These are phyloP conservation scores for Omphalea diandra DNA, from an alignment of 441 rosid species.

Conservation along the genomic window DNA sequence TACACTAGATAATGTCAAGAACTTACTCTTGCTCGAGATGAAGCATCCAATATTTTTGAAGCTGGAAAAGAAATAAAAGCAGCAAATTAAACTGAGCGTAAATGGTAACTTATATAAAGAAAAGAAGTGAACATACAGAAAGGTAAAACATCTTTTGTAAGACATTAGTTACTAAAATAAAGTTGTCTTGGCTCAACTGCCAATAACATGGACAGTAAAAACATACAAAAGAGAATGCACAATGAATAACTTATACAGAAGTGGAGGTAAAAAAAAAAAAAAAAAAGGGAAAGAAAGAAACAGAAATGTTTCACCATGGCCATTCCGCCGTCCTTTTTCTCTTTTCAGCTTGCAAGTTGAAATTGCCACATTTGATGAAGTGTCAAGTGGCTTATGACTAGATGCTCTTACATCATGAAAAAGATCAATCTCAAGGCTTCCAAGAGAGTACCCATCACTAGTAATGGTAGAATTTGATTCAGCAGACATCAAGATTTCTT, in stretches of 20 bases:
- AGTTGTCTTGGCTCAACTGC: neutral
- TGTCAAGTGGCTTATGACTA: conserved; percentile 18
- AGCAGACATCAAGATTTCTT: conserved; percentile 33
- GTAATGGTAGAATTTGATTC: conserved; percentile 32
- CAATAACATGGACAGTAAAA: neutral
- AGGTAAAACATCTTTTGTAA: neutral
- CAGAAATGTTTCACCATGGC: conserved; percentile 25
- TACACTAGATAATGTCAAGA: neutral
- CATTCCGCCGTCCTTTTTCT: conserved; percentile 21
- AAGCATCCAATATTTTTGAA: conserved; percentile 22
- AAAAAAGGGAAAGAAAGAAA: neutral
- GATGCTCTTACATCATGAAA: conserved; percentile 49
- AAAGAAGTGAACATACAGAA: neutral
- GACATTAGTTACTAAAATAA: neutral
- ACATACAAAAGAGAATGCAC: neutral
- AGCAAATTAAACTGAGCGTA: neutral
- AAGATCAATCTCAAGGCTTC: conserved; percentile 56
- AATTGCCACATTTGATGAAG: conserved; percentile 22
- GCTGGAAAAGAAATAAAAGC: conserved; percentile 26
- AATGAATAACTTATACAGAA: neutral
- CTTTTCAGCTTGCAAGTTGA: conserved; percentile 22
- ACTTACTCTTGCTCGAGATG: conserved; percentile 31
- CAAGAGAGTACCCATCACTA: conserved; percentile 39
- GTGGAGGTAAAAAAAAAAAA: too few species aligned
- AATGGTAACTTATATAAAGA: neutral